Evolutionary conservation across 129 eudicot species (phyloP).

Genomic region (Glebionis coronaria): DNA sequence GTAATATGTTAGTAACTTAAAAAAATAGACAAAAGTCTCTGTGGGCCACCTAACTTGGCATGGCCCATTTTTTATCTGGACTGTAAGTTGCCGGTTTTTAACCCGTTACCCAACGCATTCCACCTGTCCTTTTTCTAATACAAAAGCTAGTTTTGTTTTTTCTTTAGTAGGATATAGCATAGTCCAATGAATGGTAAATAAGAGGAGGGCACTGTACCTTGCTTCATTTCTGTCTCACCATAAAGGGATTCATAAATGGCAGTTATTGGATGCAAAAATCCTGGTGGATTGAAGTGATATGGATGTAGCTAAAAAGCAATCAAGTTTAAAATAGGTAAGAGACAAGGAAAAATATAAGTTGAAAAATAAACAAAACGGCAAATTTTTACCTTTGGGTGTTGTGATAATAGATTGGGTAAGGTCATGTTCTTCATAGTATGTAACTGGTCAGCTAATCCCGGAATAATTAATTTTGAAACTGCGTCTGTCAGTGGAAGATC

Average conservation of each 20-base stretch:
- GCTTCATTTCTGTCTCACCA: conserved; percentile 94
- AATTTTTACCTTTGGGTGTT: conserved; percentile 57
- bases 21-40: background rate
- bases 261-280: conserved; percentile 77
- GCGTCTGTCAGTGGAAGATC: conserved; percentile 48
- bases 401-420: conserved; percentile 53
- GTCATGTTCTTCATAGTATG: conserved; percentile 59
- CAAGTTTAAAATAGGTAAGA: conserved; percentile 14
- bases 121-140: background rate
- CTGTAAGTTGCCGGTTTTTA: background rate
- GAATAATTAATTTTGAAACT: conserved; percentile 71
- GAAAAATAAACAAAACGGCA: background rate
- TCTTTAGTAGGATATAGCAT: background rate
- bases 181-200: conserved; percentile 3
- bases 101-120: background rate
- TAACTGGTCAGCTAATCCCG: conserved; percentile 83
- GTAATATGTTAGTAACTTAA: background rate
- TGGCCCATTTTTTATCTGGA: background rate
- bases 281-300: conserved; percentile 86
- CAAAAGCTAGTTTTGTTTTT: conserved; percentile 3
- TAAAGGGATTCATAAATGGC: conserved; percentile 72
- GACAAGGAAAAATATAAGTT: conserved; percentile 1
- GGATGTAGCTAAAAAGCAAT: conserved; percentile 64
- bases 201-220: conserved; percentile 47
- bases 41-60: background rate